These are phyloP conservation scores for Colletotrichum camelliae DNA, from an alignment of 2,329 filamentous ascomycete species.

Conservation along the genomic window DNA sequence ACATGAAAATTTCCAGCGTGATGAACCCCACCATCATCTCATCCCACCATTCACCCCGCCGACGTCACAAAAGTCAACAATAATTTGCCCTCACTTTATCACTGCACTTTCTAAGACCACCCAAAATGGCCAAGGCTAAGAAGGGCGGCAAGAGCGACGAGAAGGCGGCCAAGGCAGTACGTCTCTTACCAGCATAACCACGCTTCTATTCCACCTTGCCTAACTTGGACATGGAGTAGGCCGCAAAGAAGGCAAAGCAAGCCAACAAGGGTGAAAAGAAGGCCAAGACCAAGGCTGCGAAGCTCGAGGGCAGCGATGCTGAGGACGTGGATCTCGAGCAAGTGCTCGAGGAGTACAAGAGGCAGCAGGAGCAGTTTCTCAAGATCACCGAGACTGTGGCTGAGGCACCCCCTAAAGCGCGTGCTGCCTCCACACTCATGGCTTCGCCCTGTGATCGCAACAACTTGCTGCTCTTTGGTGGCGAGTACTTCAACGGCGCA, in stretches of 20 bases:
- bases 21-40: conserved; percentile 19
- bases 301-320: conserved; percentile 81
- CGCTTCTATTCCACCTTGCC: conserved; percentile 19
- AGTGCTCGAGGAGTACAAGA: conserved; percentile 91
- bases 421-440: conserved; percentile 81
- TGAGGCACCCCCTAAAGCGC: conserved; percentile 74
- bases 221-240: conserved; percentile 35
- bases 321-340: conserved; percentile 94
- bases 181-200: neutral
- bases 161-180: conserved; percentile 57
- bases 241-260: conserved; percentile 77
- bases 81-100: neutral
- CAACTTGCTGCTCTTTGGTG: conserved; percentile 89
- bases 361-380: conserved; percentile 90
- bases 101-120: neutral
- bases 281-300: conserved; percentile 71
- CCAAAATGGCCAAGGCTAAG: conserved; percentile 57
- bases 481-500: conserved; percentile 94
- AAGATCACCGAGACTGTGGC: conserved; percentile 86
- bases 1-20: conserved; percentile 10
- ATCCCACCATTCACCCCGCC: conserved; percentile 16
- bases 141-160: conserved; percentile 47
- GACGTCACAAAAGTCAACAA: conserved; percentile 15
- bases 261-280: conserved; percentile 92
- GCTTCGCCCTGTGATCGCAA: conserved; percentile 86